A percentile compares a stretch with the other conserved stretches of the same genome.
Evolutionary conservation across 768 basidiomycete species (phyloP).

Genomic region (Botryobasidium botryosum): DNA sequence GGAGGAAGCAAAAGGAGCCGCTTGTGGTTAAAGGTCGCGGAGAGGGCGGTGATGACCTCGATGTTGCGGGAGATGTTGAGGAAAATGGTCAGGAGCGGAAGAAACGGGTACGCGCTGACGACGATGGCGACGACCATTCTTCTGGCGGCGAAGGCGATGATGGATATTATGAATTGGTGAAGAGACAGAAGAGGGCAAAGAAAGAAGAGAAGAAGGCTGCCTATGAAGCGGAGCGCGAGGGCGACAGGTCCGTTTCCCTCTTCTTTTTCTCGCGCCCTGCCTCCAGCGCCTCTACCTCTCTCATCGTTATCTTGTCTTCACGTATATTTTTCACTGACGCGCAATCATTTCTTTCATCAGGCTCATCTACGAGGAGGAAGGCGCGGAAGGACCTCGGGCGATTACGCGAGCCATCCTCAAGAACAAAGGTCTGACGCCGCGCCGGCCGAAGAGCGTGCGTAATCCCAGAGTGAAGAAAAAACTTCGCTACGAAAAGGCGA

Average conservation of each 20-base stretch:
- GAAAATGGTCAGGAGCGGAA: constrained; percentile 18
- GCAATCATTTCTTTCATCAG: constrained; percentile 10
- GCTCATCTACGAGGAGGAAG: constrained; percentile 20
- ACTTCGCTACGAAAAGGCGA: constrained; percentile 73
- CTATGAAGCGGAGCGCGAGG: constrained; percentile 49
- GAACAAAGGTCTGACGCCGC: constrained; percentile 89
- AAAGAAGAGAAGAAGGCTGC: constrained; percentile 68
- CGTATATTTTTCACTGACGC: not conserved
- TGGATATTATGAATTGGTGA: constrained; percentile 85
- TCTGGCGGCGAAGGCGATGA: constrained; percentile 31
- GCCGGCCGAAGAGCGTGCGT: constrained; percentile 72
- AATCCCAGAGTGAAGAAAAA: constrained; percentile 98
- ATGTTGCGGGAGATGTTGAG: constrained; percentile 15
- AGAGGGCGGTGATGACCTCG: constrained; percentile 47
- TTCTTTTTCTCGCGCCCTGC: not conserved
- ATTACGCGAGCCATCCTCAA: constrained; percentile 82
- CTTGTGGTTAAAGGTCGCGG: constrained; percentile 24
- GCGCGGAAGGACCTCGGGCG: constrained; percentile 59
- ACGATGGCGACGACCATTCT: constrained; percentile 16
- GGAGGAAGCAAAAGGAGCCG: constrained; percentile 42
- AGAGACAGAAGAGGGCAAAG: constrained; percentile 47
- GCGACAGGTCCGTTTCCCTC: constrained; percentile 33
- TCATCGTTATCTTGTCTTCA: not conserved
- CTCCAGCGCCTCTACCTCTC: not conserved
- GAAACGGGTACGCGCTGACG: constrained; percentile 26